phyloP scores from a whole-genome alignment of 73 alveolate genomes.

The Paramecium octaurelia region DNA sequence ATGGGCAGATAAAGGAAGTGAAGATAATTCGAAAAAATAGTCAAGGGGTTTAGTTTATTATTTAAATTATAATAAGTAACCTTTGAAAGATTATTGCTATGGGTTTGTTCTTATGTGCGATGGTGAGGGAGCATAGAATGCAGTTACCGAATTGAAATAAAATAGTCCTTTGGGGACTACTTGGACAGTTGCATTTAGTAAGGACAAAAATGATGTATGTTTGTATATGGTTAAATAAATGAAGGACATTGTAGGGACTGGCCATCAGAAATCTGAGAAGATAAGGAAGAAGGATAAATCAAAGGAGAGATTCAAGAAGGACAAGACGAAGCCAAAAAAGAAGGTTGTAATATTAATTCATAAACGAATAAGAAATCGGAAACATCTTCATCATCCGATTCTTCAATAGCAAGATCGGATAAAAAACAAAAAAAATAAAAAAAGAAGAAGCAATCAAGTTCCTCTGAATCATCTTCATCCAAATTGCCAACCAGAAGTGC shows the following conservation, averaged over 20 bases:
- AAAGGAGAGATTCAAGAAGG: neutral
- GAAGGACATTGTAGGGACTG: neutral
- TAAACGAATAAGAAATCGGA: neutral
- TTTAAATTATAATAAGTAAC: neutral
- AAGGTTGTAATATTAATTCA: neutral
- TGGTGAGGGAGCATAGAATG: slow-evolving; percentile 22
- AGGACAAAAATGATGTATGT: neutral
- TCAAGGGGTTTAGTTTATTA: neutral
- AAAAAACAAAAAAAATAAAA: neutral
- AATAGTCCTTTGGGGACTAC: neutral
- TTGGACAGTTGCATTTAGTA: slow-evolving; percentile 36
- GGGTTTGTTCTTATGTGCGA: slow-evolving; percentile 19
- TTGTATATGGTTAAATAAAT: neutral
- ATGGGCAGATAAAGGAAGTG: slow-evolving; percentile 11
- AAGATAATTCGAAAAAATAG: slow-evolving; percentile 27
- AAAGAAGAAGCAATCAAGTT: neutral
- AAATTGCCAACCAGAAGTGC: slow-evolving; percentile 25
- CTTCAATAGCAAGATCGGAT: neutral
- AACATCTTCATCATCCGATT: neutral
- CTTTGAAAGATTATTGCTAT: slow-evolving; percentile 36
- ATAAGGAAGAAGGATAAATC: neutral
- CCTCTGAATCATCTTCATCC: slow-evolving; percentile 22
- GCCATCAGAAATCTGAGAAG: neutral
- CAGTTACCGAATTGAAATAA: neutral
- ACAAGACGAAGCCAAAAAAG: neutral